A percentile compares a stretch with the other conserved stretches of the same genome.
Evolutionary conservation across 306 rosid species (phyloP).

Genomic region (Albizia julibrissin): DNA sequence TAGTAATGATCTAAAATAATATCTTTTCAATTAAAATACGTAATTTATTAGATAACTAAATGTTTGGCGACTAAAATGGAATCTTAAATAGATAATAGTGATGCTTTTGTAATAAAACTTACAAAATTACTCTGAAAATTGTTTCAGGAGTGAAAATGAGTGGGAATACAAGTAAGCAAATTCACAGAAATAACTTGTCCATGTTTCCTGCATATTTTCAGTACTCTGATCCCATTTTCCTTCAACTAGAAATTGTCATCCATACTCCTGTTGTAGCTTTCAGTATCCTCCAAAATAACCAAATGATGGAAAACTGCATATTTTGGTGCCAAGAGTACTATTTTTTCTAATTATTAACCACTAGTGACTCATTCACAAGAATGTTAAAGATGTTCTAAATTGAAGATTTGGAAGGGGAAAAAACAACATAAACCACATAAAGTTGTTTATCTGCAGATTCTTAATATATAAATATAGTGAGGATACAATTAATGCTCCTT

Average conservation of each 20-base stretch:
- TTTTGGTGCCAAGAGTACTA: background rate
- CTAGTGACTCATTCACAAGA: background rate
- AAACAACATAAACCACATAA: background rate
- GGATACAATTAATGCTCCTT: background rate
- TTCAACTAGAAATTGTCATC: background rate
- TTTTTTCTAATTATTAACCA: background rate
- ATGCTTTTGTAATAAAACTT: too few relatives aligned
- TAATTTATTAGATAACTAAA: too few relatives aligned
- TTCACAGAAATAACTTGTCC: background rate
- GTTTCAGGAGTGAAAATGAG: background rate
- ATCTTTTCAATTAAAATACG: too few relatives aligned
- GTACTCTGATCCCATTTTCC: background rate
- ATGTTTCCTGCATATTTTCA: background rate
- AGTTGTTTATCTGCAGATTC: background rate
- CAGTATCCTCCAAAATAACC: background rate
- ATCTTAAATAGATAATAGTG: too few relatives aligned
- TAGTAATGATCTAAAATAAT: too few relatives aligned
- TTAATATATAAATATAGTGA: background rate
- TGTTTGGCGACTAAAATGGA: too few relatives aligned
- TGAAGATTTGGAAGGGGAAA: background rate
- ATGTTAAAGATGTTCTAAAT: background rate
- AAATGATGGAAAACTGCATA: background rate
- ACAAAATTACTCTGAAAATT: background rate
- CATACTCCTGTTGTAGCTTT: background rate
- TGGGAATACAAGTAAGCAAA: background rate